Percentiles rank a stretch among this genome's conserved stretches.
These are phyloP conservation scores for Coniferiporia sulphurascens DNA, from an alignment of 1,284 basidiomycete genomes.

Conservation along the genomic window DNA sequence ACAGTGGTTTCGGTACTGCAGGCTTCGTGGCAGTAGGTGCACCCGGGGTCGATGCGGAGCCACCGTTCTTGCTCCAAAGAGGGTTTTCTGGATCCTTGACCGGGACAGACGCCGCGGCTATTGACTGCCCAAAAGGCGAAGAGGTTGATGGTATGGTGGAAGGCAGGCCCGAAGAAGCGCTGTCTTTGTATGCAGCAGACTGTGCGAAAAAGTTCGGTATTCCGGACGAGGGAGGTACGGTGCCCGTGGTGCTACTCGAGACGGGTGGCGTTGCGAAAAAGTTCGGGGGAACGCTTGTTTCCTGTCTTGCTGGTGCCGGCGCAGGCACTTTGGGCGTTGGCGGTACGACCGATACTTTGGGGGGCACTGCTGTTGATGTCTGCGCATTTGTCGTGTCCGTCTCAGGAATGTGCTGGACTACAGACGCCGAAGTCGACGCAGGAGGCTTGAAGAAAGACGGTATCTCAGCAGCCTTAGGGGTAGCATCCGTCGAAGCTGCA, in stretches of 20 bases:
- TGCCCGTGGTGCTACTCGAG: not conserved
- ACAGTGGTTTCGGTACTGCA: not conserved
- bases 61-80: constrained; percentile 4
- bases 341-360: constrained; percentile 3
- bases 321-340: not conserved
- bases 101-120: not conserved
- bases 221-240: not conserved
- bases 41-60: not conserved
- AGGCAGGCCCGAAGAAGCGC: not conserved
- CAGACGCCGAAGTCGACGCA: not conserved
- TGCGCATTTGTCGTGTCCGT: not conserved
- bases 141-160: not conserved
- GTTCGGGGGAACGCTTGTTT: not conserved
- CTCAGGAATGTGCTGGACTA: not conserved
- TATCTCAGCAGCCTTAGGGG: not conserved
- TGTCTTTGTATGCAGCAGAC: constrained; percentile 5
- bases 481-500: not conserved
- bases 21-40: not conserved
- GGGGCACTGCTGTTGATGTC: not conserved
- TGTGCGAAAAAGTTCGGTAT: constrained; percentile 18
- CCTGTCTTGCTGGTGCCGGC: not conserved
- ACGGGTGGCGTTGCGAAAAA: constrained; percentile 9
- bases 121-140: not conserved
- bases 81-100: constrained; percentile 16
- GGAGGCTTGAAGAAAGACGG: not conserved